phyloP scores from a whole-genome alignment of 495 filamentous ascomycete genomes.

The Astrothelium macrocarpum region DNA sequence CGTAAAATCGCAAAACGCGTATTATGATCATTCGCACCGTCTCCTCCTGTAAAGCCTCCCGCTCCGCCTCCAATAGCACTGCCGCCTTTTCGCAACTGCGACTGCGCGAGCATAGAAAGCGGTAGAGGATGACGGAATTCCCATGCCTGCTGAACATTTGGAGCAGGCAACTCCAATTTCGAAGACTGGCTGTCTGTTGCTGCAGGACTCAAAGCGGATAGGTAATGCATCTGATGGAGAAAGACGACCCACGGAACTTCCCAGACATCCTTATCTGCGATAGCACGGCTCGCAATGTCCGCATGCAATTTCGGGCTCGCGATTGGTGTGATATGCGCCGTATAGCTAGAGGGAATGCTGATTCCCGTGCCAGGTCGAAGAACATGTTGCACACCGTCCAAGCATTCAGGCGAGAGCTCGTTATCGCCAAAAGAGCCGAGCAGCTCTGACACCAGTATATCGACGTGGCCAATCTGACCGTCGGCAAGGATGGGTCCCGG shows the following conservation, averaged over 20 bases:
- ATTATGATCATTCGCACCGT: conserved; percentile 75
- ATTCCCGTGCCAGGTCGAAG: conserved; percentile 67
- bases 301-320: conserved; percentile 77
- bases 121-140: conserved; percentile 55
- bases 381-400: conserved; percentile 82
- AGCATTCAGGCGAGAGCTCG: conserved; percentile 53
- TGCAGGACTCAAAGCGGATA: conserved; percentile 38
- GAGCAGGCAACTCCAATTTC: conserved; percentile 35
- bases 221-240: conserved; percentile 77
- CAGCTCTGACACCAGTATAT: conserved; percentile 89
- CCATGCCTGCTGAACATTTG: conserved; percentile 59
- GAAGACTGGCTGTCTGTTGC: neutral
- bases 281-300: conserved; percentile 56
- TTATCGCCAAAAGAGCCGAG: conserved; percentile 64
- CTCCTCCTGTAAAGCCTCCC: conserved; percentile 39
- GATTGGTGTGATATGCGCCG: conserved; percentile 82
- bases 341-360: conserved; percentile 86
- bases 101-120: conserved; percentile 39
- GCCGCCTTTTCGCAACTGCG: conserved; percentile 48
- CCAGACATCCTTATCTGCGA: conserved; percentile 56
- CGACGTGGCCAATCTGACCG: conserved; percentile 49
- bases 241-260: conserved; percentile 89
- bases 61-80: conserved; percentile 36
- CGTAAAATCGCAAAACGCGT: conserved; percentile 60
- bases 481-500: conserved; percentile 51